A percentile compares a stretch with the other conserved stretches of the same genome.
These are phyloP conservation scores for Pseudocercospora musae DNA, from an alignment of 2,329 filamentous ascomycete genomes.

Conservation along the genomic window DNA sequence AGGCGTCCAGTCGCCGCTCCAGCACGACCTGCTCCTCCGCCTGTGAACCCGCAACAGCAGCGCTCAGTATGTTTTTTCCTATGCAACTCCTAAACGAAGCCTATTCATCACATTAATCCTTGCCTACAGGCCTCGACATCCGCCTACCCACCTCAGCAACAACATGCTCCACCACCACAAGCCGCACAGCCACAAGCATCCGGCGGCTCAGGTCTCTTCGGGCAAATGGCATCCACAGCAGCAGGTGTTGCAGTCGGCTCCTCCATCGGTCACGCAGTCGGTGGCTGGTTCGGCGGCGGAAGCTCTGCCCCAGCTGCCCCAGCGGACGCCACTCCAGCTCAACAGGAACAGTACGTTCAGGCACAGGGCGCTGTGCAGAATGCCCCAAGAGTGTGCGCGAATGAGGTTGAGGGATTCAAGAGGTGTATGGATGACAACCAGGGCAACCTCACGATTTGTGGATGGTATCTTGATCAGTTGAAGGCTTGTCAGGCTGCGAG, in stretches of 20 bases:
- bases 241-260: slow-evolving; percentile 96
- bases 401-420: slow-evolving; percentile 80
- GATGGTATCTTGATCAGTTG: slow-evolving; percentile 94
- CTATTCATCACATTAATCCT: not conserved
- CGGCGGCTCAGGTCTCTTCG: slow-evolving; percentile 80
- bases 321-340: slow-evolving; percentile 32
- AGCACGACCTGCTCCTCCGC: slow-evolving; percentile 48
- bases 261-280: slow-evolving; percentile 90
- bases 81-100: not conserved
- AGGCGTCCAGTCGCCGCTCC: slow-evolving; percentile 45
- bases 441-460: slow-evolving; percentile 92
- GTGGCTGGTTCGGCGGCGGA: slow-evolving; percentile 79
- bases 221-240: slow-evolving; percentile 95
- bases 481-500: slow-evolving; percentile 52
- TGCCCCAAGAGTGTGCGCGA: slow-evolving; percentile 58
- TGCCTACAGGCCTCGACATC: slow-evolving; percentile 45
- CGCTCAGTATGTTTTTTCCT: slow-evolving; percentile 32
- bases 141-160: slow-evolving; percentile 43
- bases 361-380: slow-evolving; percentile 32
- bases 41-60: slow-evolving; percentile 58
- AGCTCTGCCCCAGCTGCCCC: slow-evolving; percentile 46
- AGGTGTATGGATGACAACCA: slow-evolving; percentile 94
- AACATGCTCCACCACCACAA: slow-evolving; percentile 46
- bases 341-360: slow-evolving; percentile 17
- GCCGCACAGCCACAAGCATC: slow-evolving; percentile 37